Evolutionary conservation across 441 rosid genomes (phyloP).

Genomic region (Geranium incanum): DNA sequence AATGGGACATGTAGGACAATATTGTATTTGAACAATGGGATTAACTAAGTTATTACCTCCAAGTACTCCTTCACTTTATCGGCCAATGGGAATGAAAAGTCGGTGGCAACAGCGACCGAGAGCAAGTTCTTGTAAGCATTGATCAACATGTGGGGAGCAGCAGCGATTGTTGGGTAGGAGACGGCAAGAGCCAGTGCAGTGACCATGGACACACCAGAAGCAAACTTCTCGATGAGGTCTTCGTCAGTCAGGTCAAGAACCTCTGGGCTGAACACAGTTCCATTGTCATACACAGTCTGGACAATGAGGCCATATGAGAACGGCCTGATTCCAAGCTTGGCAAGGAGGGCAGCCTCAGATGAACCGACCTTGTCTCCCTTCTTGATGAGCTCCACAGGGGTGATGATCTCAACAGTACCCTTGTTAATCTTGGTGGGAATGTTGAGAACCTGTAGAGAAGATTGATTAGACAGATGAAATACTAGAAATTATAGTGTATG

Average conservation of each 20-base stretch:
- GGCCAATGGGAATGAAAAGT: slow-evolving; percentile 65
- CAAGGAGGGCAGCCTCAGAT: slow-evolving; percentile 75
- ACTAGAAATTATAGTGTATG: background rate
- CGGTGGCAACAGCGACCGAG: slow-evolving; percentile 60
- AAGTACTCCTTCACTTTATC: slow-evolving; percentile 79
- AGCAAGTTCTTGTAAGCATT: slow-evolving; percentile 80
- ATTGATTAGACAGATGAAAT: background rate
- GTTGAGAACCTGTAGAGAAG: slow-evolving; percentile 54
- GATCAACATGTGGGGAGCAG: slow-evolving; percentile 77
- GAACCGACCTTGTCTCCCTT: slow-evolving; percentile 89
- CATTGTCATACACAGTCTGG: slow-evolving; percentile 58
- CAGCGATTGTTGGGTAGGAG: slow-evolving; percentile 81
- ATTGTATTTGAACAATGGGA: no score
- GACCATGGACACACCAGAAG: slow-evolving; percentile 62
- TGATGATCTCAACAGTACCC: slow-evolving; percentile 82
- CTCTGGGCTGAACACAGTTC: slow-evolving; percentile 64
- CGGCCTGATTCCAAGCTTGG: slow-evolving; percentile 77
- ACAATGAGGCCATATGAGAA: slow-evolving; percentile 82
- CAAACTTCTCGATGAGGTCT: slow-evolving; percentile 67
- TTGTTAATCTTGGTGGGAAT: slow-evolving; percentile 96
- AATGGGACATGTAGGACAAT: no score
- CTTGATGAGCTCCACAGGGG: slow-evolving; percentile 69
- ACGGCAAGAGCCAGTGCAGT: slow-evolving; percentile 59
- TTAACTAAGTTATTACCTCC: slow-evolving; percentile 29
- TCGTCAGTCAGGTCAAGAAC: slow-evolving; percentile 69